A percentile compares a stretch with the other conserved stretches of the same genome.
Conservation (phyloP, 805 yeast genomes). For the Zygoascus tannicola region DNA sequence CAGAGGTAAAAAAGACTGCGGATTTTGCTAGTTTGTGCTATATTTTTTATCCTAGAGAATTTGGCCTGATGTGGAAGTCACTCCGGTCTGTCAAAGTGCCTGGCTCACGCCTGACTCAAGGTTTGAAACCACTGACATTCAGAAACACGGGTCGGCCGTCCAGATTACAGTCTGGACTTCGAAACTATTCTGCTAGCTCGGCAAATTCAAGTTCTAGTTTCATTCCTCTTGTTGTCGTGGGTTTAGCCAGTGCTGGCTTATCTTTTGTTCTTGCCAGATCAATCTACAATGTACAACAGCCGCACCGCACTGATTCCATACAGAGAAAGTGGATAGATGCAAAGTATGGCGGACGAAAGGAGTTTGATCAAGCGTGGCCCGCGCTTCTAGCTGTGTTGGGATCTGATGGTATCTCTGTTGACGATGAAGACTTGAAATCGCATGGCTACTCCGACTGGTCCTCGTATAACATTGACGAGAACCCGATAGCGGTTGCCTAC, state of each 20-base stretch:
- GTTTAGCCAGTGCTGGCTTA: conserved; percentile 1
- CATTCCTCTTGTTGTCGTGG: not conserved
- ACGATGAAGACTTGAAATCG: conserved; percentile 20
- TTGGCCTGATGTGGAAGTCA: too few relatives aligned
- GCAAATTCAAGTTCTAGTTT: not conserved
- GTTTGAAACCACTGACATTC: too few relatives aligned
- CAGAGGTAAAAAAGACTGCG: too few relatives aligned
- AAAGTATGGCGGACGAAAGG: conserved; percentile 22
- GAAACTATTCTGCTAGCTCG: not conserved
- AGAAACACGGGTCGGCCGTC: too few relatives aligned
- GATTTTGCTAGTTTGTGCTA: too few relatives aligned
- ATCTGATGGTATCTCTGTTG: conserved; percentile 36
- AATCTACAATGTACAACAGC: not conserved
- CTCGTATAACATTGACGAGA: conserved; percentile 20
- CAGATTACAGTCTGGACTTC: too few relatives aligned
- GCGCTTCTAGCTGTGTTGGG: conserved; percentile 44
- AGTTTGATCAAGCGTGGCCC: conserved; percentile 38
- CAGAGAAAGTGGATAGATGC: conserved; percentile 5
- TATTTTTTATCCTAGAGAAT: too few relatives aligned
- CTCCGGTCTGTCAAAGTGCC: too few relatives aligned
- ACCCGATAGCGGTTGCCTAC: conserved; percentile 49
- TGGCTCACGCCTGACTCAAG: too few relatives aligned
- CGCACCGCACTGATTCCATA: conserved; percentile 5
- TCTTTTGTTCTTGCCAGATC: conserved; percentile 3
- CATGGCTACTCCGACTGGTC: conserved; percentile 26